Percentiles rank a stretch among this genome's conserved stretches.
phyloP scores from a whole-genome alignment of 1,139 yeast genomes.

The Scheffersomyces parashehatae region DNA sequence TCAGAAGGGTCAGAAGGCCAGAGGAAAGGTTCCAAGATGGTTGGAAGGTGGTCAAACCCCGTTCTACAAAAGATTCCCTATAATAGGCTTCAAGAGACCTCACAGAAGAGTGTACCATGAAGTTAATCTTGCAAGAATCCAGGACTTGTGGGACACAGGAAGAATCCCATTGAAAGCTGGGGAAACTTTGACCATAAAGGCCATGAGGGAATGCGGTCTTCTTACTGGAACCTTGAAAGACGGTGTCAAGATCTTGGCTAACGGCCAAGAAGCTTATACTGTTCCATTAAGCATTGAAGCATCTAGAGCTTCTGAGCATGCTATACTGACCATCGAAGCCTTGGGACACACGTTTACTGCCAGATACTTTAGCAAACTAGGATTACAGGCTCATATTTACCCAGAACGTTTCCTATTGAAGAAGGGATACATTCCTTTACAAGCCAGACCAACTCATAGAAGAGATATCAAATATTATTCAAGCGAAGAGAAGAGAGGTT shows the following conservation, averaged over 20 bases:
- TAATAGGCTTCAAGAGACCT: conserved; percentile 77
- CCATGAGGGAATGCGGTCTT: conserved; percentile 73
- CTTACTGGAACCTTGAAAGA: conserved; percentile 70
- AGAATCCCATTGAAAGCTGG: conserved; percentile 63
- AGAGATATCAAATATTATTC: conserved; percentile 82
- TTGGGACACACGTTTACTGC: conserved; percentile 76
- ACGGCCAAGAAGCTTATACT: conserved; percentile 56
- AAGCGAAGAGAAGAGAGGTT: conserved; percentile 72
- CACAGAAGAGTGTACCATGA: conserved; percentile 51
- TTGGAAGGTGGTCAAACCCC: conserved; percentile 99
- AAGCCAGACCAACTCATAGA: conserved; percentile 83
- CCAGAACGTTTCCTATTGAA: conserved; percentile 70
- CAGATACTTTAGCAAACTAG: conserved; percentile 64
- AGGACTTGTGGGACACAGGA: conserved; percentile 66
- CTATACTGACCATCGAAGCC: conserved; percentile 70
- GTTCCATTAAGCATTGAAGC: conserved; percentile 78
- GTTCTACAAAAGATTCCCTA: conserved; percentile 83
- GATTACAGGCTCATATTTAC: conserved; percentile 71
- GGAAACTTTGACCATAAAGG: conserved; percentile 59
- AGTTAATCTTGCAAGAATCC: conserved; percentile 59
- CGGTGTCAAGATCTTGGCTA: conserved; percentile 82
- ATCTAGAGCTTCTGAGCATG: conserved; percentile 72
- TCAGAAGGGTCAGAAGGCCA: conserved; percentile 97
- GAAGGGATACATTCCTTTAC: conserved; percentile 79
- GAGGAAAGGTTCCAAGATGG: conserved; percentile 88